Evolutionary conservation across 345 rosid genomes (phyloP).

Genomic region (Mangifera indica): DNA sequence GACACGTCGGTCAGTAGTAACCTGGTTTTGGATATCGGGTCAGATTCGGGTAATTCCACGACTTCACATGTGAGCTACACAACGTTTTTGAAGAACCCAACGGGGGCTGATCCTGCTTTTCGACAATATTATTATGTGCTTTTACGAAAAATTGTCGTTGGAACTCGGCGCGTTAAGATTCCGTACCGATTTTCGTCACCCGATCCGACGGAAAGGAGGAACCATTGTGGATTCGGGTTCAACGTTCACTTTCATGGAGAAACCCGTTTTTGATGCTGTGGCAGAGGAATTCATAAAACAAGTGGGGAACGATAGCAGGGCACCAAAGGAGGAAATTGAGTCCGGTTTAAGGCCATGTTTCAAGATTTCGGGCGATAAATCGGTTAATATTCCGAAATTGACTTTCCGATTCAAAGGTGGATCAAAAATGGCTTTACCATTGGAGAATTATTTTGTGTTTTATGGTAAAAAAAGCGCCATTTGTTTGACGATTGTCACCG

Average conservation of each 20-base stretch:
- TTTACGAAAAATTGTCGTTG: constrained; percentile 63
- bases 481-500: constrained; percentile 55
- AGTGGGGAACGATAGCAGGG: constrained; percentile 57
- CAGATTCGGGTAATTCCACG: constrained; percentile 39
- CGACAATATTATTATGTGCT: constrained; percentile 58
- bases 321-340: constrained; percentile 34
- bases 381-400: constrained; percentile 44
- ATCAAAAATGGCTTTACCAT: constrained; percentile 64
- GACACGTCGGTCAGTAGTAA: constrained; percentile 48
- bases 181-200: constrained; percentile 61
- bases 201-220: constrained; percentile 72
- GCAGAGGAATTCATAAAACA: constrained; percentile 55
- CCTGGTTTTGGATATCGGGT: constrained; percentile 56
- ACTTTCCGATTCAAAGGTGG: constrained; percentile 77
- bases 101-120: constrained; percentile 30
- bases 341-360: constrained; percentile 73
- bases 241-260: constrained; percentile 83
- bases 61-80: constrained; percentile 61
- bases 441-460: constrained; percentile 54
- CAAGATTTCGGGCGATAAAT: constrained; percentile 47
- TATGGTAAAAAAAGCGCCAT: constrained; percentile 30
- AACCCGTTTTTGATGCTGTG: constrained; percentile 50
- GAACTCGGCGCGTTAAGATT: constrained; percentile 47
- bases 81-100: constrained; percentile 53
- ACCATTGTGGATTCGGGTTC: constrained; percentile 87